Base-by-base conservation (phyloP, 495 filamentous ascomycete genomes). In the Penicillium goetzii region DNA sequence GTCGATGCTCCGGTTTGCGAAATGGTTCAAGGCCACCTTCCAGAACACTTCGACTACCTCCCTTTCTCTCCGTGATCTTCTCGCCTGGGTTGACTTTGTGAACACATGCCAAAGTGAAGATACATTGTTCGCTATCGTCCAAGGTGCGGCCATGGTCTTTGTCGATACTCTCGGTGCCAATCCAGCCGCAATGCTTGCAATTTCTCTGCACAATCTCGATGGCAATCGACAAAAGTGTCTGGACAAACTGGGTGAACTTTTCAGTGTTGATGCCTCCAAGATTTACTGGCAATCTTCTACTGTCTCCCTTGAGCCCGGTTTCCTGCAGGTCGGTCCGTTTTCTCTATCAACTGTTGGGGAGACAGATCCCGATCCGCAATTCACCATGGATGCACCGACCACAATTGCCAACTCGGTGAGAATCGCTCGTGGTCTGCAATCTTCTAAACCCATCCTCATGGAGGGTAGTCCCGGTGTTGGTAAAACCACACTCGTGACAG, bases 401-500 rank as follows among this genome's bases (percentile, higher is more conserved):
- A 97, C 93, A 0, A 90, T 86, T 64, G 80, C 87, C 60, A 99
- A 99, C 67, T 90, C 89, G 3, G 93, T 98, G 83, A 83, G 93
- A 72, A 89, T 99, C 30, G 83, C 93, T 53, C 86, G 96, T 58
- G 96, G 95, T n/a, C 80, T 98, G 55, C 92, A 96, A 69, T 83
- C 95, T 2, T 83, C 86, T 25, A 97, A 96, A 67, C 93, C 96
- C 28, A 93, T 98, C 56, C 81, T 99, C 23, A 81, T 99, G 26
- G 96, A 99, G 77, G 96, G 96, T 36, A 97, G 89, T 66, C 96
- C 96, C 23, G 96, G 96, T 66, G 96, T 99, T 49, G 96, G 96
- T 51, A 99, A 99, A 78, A 99, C 96, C 0, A 96, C 92, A 17
- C 84, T 99, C 9, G 84, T 99, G 5, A 88, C 88, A 21, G 94